Percentiles rank a stretch among this genome's conserved stretches.
phyloP scores from a whole-genome alignment of 148 eudicot species.

The Salicornia ramosissima region DNA sequence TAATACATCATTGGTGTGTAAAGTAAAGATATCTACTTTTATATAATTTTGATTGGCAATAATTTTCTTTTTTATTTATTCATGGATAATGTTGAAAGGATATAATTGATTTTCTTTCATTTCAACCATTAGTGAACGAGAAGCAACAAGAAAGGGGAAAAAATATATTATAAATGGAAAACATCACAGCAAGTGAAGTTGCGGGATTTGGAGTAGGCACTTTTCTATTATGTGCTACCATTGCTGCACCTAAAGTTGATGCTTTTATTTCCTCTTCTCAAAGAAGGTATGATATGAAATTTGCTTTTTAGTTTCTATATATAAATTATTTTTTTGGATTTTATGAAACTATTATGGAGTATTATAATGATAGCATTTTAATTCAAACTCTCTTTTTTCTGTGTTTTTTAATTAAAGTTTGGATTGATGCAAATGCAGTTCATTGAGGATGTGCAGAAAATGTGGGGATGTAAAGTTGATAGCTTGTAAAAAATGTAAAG shows the following conservation, averaged over 20 bases:
- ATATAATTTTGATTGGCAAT: too few species aligned
- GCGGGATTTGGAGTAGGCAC: conserved; percentile 71
- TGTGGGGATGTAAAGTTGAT: conserved; percentile 72
- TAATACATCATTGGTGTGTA: too few species aligned
- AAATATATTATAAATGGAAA: conserved; percentile 48
- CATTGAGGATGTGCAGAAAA: conserved; percentile 71
- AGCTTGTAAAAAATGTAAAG: conserved; percentile 64
- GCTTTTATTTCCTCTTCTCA: conserved; percentile 67
- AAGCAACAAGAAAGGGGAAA: background rate
- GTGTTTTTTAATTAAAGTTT: too few species aligned
- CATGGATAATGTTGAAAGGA: too few species aligned
- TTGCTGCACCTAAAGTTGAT: conserved; percentile 71
- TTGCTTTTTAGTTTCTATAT: background rate
- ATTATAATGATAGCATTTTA: too few species aligned
- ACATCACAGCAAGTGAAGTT: conserved; percentile 63
- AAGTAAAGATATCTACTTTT: too few species aligned
- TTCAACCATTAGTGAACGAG: background rate
- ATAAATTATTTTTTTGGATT: background rate
- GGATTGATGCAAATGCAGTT: conserved; percentile 31
- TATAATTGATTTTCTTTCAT: background rate
- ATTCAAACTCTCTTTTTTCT: background rate
- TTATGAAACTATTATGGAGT: too few species aligned
- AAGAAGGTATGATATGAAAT: conserved; percentile 42
- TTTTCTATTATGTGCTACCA: conserved; percentile 63
- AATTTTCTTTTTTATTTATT: too few species aligned